phyloP scores from a whole-genome alignment of 805 yeast genomes.

The Sungouiella thailandica region DNA sequence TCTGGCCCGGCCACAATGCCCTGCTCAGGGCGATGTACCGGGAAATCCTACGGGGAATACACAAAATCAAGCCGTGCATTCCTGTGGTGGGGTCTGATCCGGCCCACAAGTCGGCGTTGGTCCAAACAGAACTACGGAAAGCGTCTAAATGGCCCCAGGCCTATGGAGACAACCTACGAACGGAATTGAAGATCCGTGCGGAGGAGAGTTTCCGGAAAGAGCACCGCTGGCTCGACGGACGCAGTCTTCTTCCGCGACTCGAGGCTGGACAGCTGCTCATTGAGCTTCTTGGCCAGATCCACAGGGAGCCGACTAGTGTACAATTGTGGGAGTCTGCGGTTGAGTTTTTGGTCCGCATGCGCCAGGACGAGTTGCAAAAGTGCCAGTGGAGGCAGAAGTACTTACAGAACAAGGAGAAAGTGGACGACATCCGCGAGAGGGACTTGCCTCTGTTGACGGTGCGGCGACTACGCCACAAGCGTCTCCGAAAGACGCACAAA shows the following conservation, averaged over 20 bases:
- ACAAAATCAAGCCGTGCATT: neutral
- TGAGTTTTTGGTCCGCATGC: conserved; percentile 10
- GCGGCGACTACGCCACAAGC: conserved; percentile 6
- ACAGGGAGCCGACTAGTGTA: conserved; percentile 2
- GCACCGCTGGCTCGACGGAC: conserved; percentile 3
- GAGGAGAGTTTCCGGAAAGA: conserved; percentile 13
- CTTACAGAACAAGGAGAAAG: conserved; percentile 6
- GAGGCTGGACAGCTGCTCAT: conserved; percentile 11
- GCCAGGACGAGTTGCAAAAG: conserved; percentile 7
- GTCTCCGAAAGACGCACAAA: conserved; percentile 2
- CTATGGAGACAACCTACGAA: conserved; percentile 12
- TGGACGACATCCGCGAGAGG: conserved; percentile 8
- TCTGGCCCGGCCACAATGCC: neutral
- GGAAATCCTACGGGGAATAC: conserved; percentile 10
- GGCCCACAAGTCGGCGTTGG: neutral
- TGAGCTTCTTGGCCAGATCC: conserved; percentile 5
- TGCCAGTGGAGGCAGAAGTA: conserved; percentile 18
- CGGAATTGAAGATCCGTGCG: conserved; percentile 15
- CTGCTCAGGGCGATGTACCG: conserved; percentile 12
- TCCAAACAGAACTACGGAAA: conserved; percentile 7
- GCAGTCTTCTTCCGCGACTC: conserved; percentile 3
- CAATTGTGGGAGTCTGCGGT: conserved; percentile 11
- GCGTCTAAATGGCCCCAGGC: conserved; percentile 8
- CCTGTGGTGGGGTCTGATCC: conserved; percentile 2
- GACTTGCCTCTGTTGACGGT: conserved; percentile 6